Evolutionary conservation across 164 flowering plant species (phyloP), one percentile per base, ranked within the genome.

Genomic region (Tetrastigma voinierianum): DNA sequence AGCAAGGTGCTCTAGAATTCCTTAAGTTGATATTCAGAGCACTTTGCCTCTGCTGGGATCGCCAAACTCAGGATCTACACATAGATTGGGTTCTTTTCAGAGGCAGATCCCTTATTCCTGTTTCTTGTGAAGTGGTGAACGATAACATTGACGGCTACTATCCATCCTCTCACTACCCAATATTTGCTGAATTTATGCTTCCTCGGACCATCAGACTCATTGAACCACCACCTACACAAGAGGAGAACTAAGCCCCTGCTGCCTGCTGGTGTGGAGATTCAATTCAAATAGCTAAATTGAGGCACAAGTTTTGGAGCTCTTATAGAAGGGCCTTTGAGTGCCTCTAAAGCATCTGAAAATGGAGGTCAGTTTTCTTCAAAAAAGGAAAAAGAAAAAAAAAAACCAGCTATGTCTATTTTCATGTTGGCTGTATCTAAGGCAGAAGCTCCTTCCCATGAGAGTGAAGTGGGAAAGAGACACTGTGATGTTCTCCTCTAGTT

Each of bases 11-110:
- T 48, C 64, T 85, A 48, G 98, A 91, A 76, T 91, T 76, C 78
- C 64, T 91, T 61, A 94, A 91, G 77, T 70, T 94, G 83, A 80
- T 94, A 51, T 83, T 90, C 53, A 72, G 97, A 77, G 98, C 98
- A 15, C 86, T 94, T 55, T 94, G 98, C 81, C 93, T 94, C 61
- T 94, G 98, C 80, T 94, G 98, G 98, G 98, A 94, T 76, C 91
- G 93, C 7, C 98, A 93, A 75, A 93, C 98, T 10, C 98, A 93
- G 74, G 98, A 93, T 80, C 83, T 94, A 49, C 98, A 94, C 59
- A 57, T 83, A 12, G 98, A 94, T 63, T 94, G 98, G 98, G 73
- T 94, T 73, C 91, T 94, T 24, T 90, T 82, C 77, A 82, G 96
- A 72, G 98, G 98, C 25, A 83, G 98, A 70, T 83, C 97, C 25